Evolutionary conservation across 2,329 filamentous ascomycete genomes (phyloP).

Genomic region (Fusarium tanahbumbuense): DNA sequence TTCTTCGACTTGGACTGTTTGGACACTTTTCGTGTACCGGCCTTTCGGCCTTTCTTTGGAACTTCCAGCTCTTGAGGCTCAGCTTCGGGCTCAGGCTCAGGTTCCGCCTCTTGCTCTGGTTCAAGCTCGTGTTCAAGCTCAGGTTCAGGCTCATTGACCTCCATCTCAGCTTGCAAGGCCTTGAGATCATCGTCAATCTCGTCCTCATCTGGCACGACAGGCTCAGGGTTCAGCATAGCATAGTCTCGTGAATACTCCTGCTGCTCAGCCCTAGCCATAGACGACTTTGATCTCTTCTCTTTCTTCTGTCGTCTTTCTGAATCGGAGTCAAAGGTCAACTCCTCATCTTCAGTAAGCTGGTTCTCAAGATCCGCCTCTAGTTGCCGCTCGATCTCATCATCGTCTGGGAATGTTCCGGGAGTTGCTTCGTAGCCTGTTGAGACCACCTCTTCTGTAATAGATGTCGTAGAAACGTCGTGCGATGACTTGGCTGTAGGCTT

Average conservation of each 20-base stretch:
- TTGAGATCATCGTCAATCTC: constrained; percentile 64
- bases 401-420: constrained; percentile 62
- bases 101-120: constrained; percentile 20
- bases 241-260: constrained; percentile 54
- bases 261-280: constrained; percentile 45
- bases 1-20: constrained; percentile 64
- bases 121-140: constrained; percentile 18
- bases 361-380: constrained; percentile 73
- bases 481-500: constrained; percentile 56
- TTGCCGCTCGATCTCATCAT: constrained; percentile 74
- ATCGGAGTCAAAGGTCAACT: constrained; percentile 60
- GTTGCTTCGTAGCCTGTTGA: constrained; percentile 57
- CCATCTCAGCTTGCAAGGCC: constrained; percentile 63
- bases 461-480: constrained; percentile 59
- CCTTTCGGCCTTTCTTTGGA: constrained; percentile 67
- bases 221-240: constrained; percentile 65
- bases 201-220: constrained; percentile 59
- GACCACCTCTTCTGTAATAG: constrained; percentile 64
- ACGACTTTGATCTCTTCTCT: constrained; percentile 46
- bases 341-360: constrained; percentile 65
- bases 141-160: constrained; percentile 46
- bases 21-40: constrained; percentile 62
- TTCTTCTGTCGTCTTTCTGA: constrained; percentile 55
- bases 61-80: constrained; percentile 55
- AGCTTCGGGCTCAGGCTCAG: constrained; percentile 22